phyloP scores from a whole-genome alignment of 2,329 filamentous ascomycete species.

The Cadophora sp. region DNA sequence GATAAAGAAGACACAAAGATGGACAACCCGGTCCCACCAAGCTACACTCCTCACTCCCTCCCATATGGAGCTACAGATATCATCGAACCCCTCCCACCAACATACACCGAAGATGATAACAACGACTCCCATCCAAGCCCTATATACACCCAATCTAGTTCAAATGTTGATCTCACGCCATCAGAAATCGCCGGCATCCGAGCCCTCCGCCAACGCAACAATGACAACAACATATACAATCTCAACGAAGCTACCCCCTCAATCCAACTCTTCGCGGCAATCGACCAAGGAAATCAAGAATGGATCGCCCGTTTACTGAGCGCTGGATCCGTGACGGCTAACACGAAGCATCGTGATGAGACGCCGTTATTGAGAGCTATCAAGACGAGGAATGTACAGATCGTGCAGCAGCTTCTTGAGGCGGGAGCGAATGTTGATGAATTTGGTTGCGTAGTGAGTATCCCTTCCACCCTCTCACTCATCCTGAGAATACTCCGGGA shows the following conservation, averaged over 20 bases:
- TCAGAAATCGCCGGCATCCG: neutral
- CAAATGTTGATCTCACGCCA: neutral
- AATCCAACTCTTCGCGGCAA: neutral
- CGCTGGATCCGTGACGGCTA: neutral
- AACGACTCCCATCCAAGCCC: neutral
- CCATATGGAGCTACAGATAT: neutral
- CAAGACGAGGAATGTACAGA: conserved; percentile 17
- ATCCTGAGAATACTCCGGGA: neutral
- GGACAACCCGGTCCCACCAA: neutral
- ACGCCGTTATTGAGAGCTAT: conserved; percentile 27
- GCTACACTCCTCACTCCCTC: neutral
- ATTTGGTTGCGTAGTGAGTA: conserved; percentile 25
- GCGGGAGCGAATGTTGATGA: conserved; percentile 26
- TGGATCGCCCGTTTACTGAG: neutral
- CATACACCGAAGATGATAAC: neutral
- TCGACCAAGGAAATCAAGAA: conserved; percentile 9
- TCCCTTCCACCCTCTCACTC: neutral
- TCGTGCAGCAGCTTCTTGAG: conserved; percentile 24
- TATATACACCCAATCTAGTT: neutral
- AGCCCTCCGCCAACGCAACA: too few species aligned
- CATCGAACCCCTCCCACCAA: neutral
- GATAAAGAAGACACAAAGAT: neutral
- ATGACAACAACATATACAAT: neutral
- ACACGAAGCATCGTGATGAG: neutral
- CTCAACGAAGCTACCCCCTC: neutral